Conservation (phyloP, 2,329 filamentous ascomycete genomes). For the Stenocarpella maydis region DNA sequence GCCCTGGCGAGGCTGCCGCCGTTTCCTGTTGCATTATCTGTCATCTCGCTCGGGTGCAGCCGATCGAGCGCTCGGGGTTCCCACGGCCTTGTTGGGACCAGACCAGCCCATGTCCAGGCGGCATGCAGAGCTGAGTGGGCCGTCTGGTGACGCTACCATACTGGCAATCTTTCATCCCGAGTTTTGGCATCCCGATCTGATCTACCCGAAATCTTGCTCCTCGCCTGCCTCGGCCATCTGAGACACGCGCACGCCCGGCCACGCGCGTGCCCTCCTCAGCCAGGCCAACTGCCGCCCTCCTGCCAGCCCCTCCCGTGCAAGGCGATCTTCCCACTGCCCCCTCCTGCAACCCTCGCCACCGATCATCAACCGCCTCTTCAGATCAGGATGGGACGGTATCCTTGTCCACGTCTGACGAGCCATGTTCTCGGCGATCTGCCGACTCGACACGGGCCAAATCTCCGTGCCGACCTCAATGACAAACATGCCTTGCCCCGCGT, state of each 20-base stretch:
- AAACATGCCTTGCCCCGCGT: neutral
- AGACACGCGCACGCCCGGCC: slow-evolving; percentile 8
- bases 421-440: slow-evolving; percentile 20
- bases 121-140: slow-evolving; percentile 20
- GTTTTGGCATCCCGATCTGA: slow-evolving; percentile 23
- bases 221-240: slow-evolving; percentile 1
- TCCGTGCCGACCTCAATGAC: neutral
- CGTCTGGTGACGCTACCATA: slow-evolving; percentile 20
- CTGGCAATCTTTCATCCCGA: slow-evolving; percentile 25
- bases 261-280: neutral
- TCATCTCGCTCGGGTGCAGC: slow-evolving; percentile 22
- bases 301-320: neutral
- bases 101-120: slow-evolving; percentile 3
- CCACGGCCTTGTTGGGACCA: slow-evolving; percentile 6
- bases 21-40: slow-evolving; percentile 17
- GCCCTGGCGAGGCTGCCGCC: slow-evolving; percentile 2
- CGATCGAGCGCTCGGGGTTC: slow-evolving; percentile 19
- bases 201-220: slow-evolving; percentile 23
- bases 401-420: slow-evolving; percentile 13
- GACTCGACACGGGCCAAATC: slow-evolving; percentile 16
- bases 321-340: neutral
- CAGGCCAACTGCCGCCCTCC: neutral
- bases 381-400: slow-evolving; percentile 13
- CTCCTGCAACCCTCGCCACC: neutral
- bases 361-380: slow-evolving; percentile 18